Percentiles rank a stretch among this genome's conserved stretches.
Conservation (phyloP, 2,329 filamentous ascomycete genomes). For the Sporothrix mexicana region DNA sequence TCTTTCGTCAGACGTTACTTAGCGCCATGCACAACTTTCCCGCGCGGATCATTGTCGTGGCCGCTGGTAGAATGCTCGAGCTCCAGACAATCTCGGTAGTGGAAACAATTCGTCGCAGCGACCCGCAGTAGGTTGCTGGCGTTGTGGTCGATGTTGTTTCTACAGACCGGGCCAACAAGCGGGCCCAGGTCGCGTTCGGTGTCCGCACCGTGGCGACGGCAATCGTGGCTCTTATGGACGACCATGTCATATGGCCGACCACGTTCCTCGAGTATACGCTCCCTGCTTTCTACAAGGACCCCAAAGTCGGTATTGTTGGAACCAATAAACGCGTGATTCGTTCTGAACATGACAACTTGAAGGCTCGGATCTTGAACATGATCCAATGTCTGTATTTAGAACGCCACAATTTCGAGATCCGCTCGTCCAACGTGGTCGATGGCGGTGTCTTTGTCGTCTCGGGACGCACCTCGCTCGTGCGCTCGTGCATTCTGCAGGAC, state of each 20-base stretch:
- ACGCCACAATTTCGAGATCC: conserved; percentile 67
- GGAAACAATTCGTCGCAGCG: not conserved
- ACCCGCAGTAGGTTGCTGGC: conserved; percentile 22
- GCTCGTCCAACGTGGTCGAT: conserved; percentile 61
- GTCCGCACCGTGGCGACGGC: conserved; percentile 47
- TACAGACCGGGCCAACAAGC: conserved; percentile 52
- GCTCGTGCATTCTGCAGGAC: conserved; percentile 56
- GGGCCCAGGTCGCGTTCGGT: conserved; percentile 53
- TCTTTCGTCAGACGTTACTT: conserved; percentile 52
- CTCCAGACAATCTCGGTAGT: conserved; percentile 35
- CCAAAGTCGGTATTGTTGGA: conserved; percentile 58
- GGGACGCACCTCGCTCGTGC: conserved; percentile 58
- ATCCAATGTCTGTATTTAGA: conserved; percentile 64
- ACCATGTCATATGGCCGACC: conserved; percentile 58
- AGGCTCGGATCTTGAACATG: conserved; percentile 56
- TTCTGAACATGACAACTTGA: conserved; percentile 38
- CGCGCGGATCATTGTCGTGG: conserved; percentile 51
- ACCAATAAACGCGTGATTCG: conserved; percentile 61
- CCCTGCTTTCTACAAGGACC: conserved; percentile 51
- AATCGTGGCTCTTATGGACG: conserved; percentile 57
- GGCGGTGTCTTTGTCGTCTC: conserved; percentile 65
- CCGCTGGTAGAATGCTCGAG: conserved; percentile 47
- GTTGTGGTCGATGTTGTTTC: conserved; percentile 44
- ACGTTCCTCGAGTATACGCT: conserved; percentile 52
- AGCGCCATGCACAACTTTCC: conserved; percentile 51